phyloP scores from a whole-genome alignment of 495 filamentous ascomycete species.

The Neurospora sublineolata region DNA sequence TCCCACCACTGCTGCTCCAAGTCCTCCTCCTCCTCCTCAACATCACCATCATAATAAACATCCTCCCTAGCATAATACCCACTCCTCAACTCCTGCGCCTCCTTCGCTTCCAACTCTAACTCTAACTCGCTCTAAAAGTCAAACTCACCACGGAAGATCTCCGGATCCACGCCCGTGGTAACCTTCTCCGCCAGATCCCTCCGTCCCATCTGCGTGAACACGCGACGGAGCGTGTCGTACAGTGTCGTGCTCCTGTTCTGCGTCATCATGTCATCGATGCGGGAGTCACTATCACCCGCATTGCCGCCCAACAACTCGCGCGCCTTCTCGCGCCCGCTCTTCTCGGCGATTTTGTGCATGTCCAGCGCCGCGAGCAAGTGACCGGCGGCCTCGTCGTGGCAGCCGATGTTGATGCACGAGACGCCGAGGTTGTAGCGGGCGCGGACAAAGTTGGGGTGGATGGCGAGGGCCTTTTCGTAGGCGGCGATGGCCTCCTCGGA shows the following conservation, averaged over 20 bases:
- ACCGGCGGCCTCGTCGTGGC: slow-evolving; percentile 81
- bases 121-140: slow-evolving; percentile 29
- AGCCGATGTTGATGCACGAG: slow-evolving; percentile 93
- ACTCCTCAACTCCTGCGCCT: neutral
- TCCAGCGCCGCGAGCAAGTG: slow-evolving; percentile 85
- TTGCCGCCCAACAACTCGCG: slow-evolving; percentile 64
- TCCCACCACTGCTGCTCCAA: neutral
- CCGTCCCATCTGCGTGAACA: slow-evolving; percentile 88
- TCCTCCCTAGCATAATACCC: neutral
- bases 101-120: neutral
- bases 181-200: slow-evolving; percentile 81
- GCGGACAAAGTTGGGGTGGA: slow-evolving; percentile 90
- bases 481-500: slow-evolving; percentile 92
- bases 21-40: neutral
- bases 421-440: slow-evolving; percentile 96
- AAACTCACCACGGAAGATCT: slow-evolving; percentile 60
- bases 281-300: slow-evolving; percentile 42
- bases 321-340: slow-evolving; percentile 70
- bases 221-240: slow-evolving; percentile 81
- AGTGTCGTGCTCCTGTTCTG: slow-evolving; percentile 96
- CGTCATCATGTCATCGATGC: slow-evolving; percentile 67
- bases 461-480: slow-evolving; percentile 80
- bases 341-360: slow-evolving; percentile 95
- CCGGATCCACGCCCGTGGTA: slow-evolving; percentile 78
- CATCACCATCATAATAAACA: neutral